Conservation (phyloP, 2,329 filamentous ascomycete genomes). For the Nannizziopsis barbatae region DNA sequence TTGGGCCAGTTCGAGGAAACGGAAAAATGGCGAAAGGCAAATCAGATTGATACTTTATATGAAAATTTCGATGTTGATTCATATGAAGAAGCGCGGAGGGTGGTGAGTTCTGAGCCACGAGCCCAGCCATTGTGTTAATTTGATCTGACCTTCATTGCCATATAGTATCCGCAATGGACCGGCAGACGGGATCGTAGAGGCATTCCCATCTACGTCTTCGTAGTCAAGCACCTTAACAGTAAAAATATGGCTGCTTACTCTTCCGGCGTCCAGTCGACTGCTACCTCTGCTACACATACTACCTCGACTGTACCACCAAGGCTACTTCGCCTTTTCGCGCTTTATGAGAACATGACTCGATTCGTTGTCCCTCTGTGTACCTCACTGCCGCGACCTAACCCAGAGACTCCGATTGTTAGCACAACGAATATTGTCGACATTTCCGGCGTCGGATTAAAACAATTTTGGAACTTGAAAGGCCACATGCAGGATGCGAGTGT, state of each 20-base stretch:
- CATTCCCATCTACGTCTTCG: constrained; percentile 84
- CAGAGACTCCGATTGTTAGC: constrained; percentile 77
- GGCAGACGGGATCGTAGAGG: constrained; percentile 81
- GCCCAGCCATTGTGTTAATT: background rate
- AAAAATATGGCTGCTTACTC: constrained; percentile 75
- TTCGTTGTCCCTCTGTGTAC: constrained; percentile 81
- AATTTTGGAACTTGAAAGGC: constrained; percentile 87
- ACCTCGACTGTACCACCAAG: constrained; percentile 50
- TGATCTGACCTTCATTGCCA: background rate
- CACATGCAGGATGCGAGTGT: constrained; percentile 91
- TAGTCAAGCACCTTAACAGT: constrained; percentile 69
- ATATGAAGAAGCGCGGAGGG: constrained; percentile 61
- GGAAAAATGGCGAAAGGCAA: constrained; percentile 73
- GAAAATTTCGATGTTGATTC: constrained; percentile 74
- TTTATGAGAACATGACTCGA: constrained; percentile 84
- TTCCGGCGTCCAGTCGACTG: constrained; percentile 35
- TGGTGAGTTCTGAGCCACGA: constrained; percentile 44
- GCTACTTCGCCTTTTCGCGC: constrained; percentile 73
- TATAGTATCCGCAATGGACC: constrained; percentile 85
- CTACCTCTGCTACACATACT: constrained; percentile 50
- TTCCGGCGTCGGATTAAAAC: constrained; percentile 71
- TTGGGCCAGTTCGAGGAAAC: constrained; percentile 77
- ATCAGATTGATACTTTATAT: constrained; percentile 68
- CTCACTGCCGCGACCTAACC: constrained; percentile 60
- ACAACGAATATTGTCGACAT: constrained; percentile 95